These are phyloP conservation scores for Alternaria ethzedia DNA, from an alignment of 2,329 filamentous ascomycete genomes.

Conservation along the genomic window DNA sequence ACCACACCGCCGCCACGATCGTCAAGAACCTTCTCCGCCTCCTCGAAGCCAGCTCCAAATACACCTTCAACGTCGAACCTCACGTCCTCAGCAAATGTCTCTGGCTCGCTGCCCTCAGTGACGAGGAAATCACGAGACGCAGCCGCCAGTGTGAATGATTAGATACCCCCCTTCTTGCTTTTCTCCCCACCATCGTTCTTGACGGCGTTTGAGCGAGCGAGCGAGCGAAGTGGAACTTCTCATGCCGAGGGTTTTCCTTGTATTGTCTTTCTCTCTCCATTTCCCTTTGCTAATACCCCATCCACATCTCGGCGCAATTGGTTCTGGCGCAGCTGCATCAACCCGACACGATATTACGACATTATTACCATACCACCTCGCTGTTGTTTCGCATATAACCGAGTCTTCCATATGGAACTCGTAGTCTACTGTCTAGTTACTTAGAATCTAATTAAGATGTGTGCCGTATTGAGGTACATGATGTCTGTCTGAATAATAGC, in stretches of 20 bases:
- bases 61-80: constrained; percentile 75
- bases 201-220: constrained; percentile 20
- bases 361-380: constrained; percentile 1
- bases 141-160: constrained; percentile 41
- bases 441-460: constrained; percentile 29
- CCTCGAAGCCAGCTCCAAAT: constrained; percentile 79
- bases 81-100: constrained; percentile 80
- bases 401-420: neutral
- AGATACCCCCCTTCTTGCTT: constrained; percentile 6
- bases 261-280: neutral
- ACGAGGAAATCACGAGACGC: constrained; percentile 69
- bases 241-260: neutral
- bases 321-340: constrained; percentile 17
- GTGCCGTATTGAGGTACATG: neutral
- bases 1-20: constrained; percentile 75
- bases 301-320: constrained; percentile 8
- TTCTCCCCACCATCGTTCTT: neutral
- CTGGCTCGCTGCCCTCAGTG: constrained; percentile 80
- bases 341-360: constrained; percentile 38
- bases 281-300: constrained; percentile 31
- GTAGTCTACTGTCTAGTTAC: constrained; percentile 1
- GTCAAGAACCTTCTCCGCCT: constrained; percentile 80
- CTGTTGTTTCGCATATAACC: constrained; percentile 24
- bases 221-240: neutral
- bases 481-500: neutral